Base-by-base conservation (phyloP, 352 stramenopile genomes). In the Blastocystis sp. region DNA sequence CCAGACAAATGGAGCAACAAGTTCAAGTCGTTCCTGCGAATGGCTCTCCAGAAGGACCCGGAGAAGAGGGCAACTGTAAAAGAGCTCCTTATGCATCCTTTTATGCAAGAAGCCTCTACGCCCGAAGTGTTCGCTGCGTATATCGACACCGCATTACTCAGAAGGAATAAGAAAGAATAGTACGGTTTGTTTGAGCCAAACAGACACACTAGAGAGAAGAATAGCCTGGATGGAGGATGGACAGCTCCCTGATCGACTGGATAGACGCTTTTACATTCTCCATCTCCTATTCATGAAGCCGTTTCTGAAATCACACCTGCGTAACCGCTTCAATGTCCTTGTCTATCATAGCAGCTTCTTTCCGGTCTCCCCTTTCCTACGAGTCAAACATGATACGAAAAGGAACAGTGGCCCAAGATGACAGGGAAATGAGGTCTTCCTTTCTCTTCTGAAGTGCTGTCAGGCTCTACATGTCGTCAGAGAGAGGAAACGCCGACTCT, bases 51-150 rank as follows among this genome's bases (percentile, higher is more conserved):
- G n/a, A 95, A 94, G 65, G 90, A 93, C 76, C 64, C 88, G 21
- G 28, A 59, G 38, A 66, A 74, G 28, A 45, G 53, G 0, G 92
- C 94, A 1, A 94, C 91, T 9, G 93, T 94, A 23, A 86, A 95
- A 60, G 92, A 96, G 86, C 94, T 96, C 38, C 91, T 97, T 56
- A 88, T 93, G 38, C 94, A 97, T 87, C 91, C 93, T 53, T 97
- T 97, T 86, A 93, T 97, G 66, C 62, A 88, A 23, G 90, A 86
- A 52, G 91, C 92, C 0, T 91, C 81, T 78, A 90, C 90, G n/a
- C 81, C 90, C 9, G 89, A 91, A 14, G 90, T 93, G 28, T 93
- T 92, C 76, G 89, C 90, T 28, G 41, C 48, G 4, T 84, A 84
- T 70, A 64, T 84, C 5, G 48, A 40, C 19, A 70, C 52, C 19